Evolutionary conservation across 2,329 filamentous ascomycete genomes (phyloP).

Genomic region (Alternaria angustiovoidea): DNA sequence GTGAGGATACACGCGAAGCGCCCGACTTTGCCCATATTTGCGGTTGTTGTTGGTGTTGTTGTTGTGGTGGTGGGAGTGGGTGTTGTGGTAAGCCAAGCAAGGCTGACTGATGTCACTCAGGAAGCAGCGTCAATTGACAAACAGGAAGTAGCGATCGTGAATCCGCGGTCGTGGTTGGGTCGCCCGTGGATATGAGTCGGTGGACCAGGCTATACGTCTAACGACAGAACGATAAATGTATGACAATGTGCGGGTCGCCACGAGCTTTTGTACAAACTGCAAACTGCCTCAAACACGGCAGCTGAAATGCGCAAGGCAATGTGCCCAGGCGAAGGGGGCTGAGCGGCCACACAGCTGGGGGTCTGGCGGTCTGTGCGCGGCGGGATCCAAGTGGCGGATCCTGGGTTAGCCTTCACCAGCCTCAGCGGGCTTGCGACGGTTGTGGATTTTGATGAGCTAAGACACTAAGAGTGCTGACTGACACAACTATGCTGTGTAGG

Average conservation of each 20-base stretch:
- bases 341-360: constrained; percentile 17
- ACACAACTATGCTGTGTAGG: constrained; percentile 22
- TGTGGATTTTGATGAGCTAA: background rate
- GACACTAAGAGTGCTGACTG: constrained; percentile 21
- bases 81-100: constrained; percentile 4
- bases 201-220: background rate
- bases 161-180: background rate
- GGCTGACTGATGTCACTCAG: constrained; percentile 18
- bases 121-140: constrained; percentile 4
- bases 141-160: constrained; percentile 4
- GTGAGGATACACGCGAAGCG: constrained; percentile 86
- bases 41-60: constrained; percentile 15
- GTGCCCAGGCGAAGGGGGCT: constrained; percentile 24
- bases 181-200: background rate
- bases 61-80: background rate
- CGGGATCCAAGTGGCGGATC: constrained; percentile 20
- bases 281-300: constrained; percentile 5
- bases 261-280: constrained; percentile 19
- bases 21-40: constrained; percentile 74
- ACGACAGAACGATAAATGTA: background rate
- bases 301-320: constrained; percentile 21
- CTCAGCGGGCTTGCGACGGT: constrained; percentile 32
- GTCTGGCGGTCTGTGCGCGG: constrained; percentile 3
- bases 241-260: background rate
- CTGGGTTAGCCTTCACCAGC: constrained; percentile 26